Conservation (phyloP, 2,329 filamentous ascomycete species). For the Coniochaeta sp. region DNA sequence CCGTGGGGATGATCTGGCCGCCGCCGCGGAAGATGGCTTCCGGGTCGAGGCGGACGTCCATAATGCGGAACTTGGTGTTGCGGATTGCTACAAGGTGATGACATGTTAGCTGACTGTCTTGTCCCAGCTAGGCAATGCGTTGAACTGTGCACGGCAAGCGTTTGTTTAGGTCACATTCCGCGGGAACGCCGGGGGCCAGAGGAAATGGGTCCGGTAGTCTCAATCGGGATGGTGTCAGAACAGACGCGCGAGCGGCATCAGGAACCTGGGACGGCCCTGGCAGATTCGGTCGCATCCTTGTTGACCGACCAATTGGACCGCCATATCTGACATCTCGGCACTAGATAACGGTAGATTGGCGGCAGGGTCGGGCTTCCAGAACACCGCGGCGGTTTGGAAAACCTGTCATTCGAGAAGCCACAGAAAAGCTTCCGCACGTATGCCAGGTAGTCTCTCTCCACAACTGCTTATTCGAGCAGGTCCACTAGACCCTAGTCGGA, state of each 20-base stretch:
- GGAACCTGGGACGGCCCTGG: not conserved
- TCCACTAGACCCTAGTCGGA: not conserved
- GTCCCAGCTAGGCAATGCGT: not conserved
- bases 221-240: not conserved
- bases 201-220: not conserved
- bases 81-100: slow-evolving; percentile 61
- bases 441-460: not conserved
- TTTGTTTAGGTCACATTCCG: not conserved
- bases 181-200: not conserved
- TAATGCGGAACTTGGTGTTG: slow-evolving; percentile 96
- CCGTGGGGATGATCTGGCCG: slow-evolving; percentile 94
- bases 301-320: not conserved
- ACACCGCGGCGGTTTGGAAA: not conserved
- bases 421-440: not conserved
- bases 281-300: not conserved
- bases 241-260: not conserved
- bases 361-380: not conserved
- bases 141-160: too few species aligned
- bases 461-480: slow-evolving; percentile 7
- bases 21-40: slow-evolving; percentile 94
- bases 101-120: slow-evolving; percentile 7
- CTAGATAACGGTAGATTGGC: not conserved
- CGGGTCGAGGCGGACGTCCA: slow-evolving; percentile 75
- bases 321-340: slow-evolving; percentile 1
- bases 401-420: not conserved